Conservation (phyloP, 257 asterid genomes). For the Solanum megistacrolobum region DNA sequence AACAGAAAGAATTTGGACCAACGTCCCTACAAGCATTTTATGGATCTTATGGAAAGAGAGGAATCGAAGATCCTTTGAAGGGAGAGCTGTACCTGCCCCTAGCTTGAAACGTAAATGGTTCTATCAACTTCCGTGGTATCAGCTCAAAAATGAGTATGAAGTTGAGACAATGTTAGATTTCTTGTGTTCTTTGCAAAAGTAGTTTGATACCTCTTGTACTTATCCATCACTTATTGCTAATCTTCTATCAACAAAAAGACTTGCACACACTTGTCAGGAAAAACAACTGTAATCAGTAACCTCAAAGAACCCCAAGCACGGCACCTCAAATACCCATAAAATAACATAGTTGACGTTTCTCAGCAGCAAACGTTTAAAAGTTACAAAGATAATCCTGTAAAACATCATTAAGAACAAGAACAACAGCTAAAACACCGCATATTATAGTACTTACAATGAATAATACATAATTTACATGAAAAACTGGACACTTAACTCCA, state of each 20-base stretch:
- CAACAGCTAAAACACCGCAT: not conserved
- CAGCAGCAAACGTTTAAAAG: not conserved
- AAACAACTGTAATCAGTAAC: not conserved
- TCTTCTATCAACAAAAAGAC: not conserved
- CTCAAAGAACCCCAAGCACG: not conserved
- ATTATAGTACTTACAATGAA: not conserved
- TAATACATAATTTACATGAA: not conserved
- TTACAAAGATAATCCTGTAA: not conserved
- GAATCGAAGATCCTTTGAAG: not conserved
- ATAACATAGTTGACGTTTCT: not conserved
- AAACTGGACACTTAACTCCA: not conserved
- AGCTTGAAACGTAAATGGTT: not conserved
- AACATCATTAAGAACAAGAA: not conserved
- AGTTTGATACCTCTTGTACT: not conserved
- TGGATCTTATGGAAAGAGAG: not conserved
- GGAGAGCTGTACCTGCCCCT: not conserved
- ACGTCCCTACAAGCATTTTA: not conserved
- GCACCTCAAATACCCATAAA: not conserved
- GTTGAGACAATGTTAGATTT: not conserved
- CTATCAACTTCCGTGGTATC: not conserved
- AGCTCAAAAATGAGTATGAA: not conserved
- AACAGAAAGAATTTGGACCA: not conserved
- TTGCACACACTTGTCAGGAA: not conserved
- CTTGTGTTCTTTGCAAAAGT: not conserved
- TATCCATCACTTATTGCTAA: not conserved